Conservation (phyloP, 139 green algal genomes). For the Haematococcus lacustris region DNA sequence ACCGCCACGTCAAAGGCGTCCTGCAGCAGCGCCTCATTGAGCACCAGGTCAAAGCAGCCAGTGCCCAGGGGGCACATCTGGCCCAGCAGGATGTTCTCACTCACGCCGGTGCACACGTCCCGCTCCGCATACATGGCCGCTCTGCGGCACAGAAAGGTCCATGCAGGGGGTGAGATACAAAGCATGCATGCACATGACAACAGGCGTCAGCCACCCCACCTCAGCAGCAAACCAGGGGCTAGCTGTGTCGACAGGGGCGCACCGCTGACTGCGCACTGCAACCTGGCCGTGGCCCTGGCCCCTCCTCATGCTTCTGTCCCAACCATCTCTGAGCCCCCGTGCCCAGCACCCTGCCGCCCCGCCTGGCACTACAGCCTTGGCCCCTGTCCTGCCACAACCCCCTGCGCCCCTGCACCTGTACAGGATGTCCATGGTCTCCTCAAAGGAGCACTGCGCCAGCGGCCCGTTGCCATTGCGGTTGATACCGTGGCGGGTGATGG, state of each 20-base stretch:
- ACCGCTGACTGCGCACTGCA: too few relatives aligned
- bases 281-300: too few relatives aligned
- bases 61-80: slow-evolving; percentile 83
- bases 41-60: slow-evolving; percentile 85
- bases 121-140: slow-evolving; percentile 37
- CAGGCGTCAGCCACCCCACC: too few relatives aligned
- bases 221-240: too few relatives aligned
- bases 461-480: slow-evolving; percentile 88
- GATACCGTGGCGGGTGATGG: slow-evolving; percentile 98
- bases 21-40: slow-evolving; percentile 83
- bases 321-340: too few relatives aligned
- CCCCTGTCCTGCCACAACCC: too few relatives aligned
- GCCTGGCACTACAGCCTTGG: too few relatives aligned
- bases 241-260: too few relatives aligned
- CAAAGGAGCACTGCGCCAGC: slow-evolving; percentile 92
- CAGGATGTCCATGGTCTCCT: slow-evolving; percentile 99
- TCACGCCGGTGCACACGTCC: slow-evolving; percentile 65
- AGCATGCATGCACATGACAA: too few relatives aligned
- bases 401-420: slow-evolving; percentile 73
- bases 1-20: slow-evolving; percentile 81
- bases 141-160: not conserved
- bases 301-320: too few relatives aligned
- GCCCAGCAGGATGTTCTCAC: slow-evolving; percentile 97
- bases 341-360: too few relatives aligned
- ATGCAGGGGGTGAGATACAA: too few relatives aligned